Evolutionary conservation across 2,329 filamentous ascomycete species (phyloP).

Genomic region (Arthrobotrys sinensis): DNA sequence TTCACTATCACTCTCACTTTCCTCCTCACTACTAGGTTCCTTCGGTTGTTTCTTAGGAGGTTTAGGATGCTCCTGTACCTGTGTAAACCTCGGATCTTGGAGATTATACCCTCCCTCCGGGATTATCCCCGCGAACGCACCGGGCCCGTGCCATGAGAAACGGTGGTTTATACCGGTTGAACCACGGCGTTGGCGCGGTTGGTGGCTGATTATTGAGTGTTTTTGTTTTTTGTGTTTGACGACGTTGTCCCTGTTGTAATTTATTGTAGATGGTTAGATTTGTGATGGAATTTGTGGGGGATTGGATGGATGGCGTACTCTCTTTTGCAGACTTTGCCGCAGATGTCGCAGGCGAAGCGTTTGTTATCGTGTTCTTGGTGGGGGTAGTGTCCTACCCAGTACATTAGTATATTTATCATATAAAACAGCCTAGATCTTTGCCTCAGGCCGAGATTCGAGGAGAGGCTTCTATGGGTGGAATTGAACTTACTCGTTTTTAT

Average conservation of each 20-base stretch:
- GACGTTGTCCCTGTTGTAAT: slow-evolving; percentile 62
- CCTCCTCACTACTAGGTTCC: slow-evolving; percentile 43
- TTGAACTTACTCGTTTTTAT: slow-evolving; percentile 53
- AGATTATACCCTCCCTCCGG: slow-evolving; percentile 51
- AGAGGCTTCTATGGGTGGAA: not conserved
- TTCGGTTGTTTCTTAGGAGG: slow-evolving; percentile 51
- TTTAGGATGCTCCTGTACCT: slow-evolving; percentile 53
- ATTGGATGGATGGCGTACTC: slow-evolving; percentile 39
- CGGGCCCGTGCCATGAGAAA: slow-evolving; percentile 53
- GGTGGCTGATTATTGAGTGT: slow-evolving; percentile 61
- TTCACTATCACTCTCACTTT: slow-evolving; percentile 46
- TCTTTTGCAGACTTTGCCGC: slow-evolving; percentile 60
- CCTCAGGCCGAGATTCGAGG: not conserved
- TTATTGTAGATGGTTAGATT: not conserved
- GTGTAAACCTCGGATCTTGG: slow-evolving; percentile 56
- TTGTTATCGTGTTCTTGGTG: slow-evolving; percentile 61
- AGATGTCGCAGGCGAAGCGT: slow-evolving; percentile 60
- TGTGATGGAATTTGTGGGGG: not conserved
- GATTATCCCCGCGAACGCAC: slow-evolving; percentile 44
- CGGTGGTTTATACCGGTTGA: slow-evolving; percentile 55
- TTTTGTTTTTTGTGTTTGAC: slow-evolving; percentile 65
- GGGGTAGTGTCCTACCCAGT: slow-evolving; percentile 47
- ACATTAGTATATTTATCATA: slow-evolving; percentile 8
- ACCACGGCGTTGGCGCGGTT: slow-evolving; percentile 50
- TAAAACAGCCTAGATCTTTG: no score